Evolutionary conservation across 306 rosid genomes (phyloP), one percentile per base, ranked within the genome.

Genomic region (Lathyrus tuberosus): DNA sequence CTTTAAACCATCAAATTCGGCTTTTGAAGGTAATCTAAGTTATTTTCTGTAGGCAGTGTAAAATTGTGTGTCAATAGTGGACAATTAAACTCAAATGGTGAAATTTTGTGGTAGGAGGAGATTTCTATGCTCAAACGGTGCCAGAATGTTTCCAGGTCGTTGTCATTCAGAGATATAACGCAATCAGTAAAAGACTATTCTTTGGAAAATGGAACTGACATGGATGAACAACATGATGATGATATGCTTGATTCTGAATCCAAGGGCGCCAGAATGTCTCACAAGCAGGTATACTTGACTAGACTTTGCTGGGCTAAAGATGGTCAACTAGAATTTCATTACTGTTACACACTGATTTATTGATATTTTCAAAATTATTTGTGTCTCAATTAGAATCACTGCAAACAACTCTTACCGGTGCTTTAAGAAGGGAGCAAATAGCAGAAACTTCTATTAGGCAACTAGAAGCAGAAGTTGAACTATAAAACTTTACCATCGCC

Each of bases 1-100:
- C 85, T 54, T 86, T 94, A 61, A 89, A 90, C 59, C 88, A 85
- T 68, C 98, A 94, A 78, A 94, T 94, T 69, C 83, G 66, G 11
- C 87, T 90, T 77, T 83, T 94, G 38, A 90, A 90, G 98, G 97
- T 94, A 59, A 80, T 65, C 35, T 63, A 40, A 5, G 7, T 44
- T 75, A 5, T 72, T 58, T 66, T 49, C 30, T 57, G 16, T 46
- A 43, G 62, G 12, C 17, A 20, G 14, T 79, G 6, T 59, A 66
- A 33, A 64, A 41, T 65, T 72, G n/a, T 30, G 24, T 40, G 15
- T 46, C 46, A 38, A 24, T 38, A 65, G 13, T 52, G 61, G 63
- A 54, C 56, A 57, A 35, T 76, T 64, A 46, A 78, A 56, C 73
- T 76, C 24, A 72, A 64, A 47, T 28, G 40, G 49, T 44, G 65